Evolutionary conservation across 352 stramenopile genomes (phyloP).

Genomic region (Globisporangium alternatum): DNA sequence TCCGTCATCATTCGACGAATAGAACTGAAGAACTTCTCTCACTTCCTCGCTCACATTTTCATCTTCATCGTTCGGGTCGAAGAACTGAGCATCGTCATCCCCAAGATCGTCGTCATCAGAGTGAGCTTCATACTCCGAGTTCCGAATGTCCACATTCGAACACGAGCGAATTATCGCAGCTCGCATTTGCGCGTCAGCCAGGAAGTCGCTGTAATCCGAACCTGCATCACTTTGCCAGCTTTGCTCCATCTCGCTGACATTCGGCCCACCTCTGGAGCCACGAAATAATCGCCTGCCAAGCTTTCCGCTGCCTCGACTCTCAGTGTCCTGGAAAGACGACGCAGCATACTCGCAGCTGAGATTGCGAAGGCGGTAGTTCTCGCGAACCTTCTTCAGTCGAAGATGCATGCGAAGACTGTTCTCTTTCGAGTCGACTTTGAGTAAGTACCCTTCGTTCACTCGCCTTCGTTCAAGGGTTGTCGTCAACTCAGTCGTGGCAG

Average conservation of each 20-base stretch:
- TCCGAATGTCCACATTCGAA: slow-evolving; percentile 47
- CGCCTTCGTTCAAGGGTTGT: not conserved
- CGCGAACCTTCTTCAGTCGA: slow-evolving; percentile 54
- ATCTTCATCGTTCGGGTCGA: slow-evolving; percentile 27
- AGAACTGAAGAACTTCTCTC: slow-evolving; percentile 1
- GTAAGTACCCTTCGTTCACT: slow-evolving; percentile 29
- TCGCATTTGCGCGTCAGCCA: slow-evolving; percentile 76
- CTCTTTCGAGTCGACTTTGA: slow-evolving; percentile 69
- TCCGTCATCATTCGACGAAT: not conserved
- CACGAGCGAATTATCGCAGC: slow-evolving; percentile 68
- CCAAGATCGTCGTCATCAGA: slow-evolving; percentile 57
- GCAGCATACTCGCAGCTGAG: slow-evolving; percentile 58
- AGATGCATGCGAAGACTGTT: slow-evolving; percentile 78
- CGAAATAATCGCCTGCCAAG: slow-evolving; percentile 27
- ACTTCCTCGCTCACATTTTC: slow-evolving; percentile 22
- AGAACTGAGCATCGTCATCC: slow-evolving; percentile 36
- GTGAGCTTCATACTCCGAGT: slow-evolving; percentile 28
- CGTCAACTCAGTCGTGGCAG: not conserved
- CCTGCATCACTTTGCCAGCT: slow-evolving; percentile 71
- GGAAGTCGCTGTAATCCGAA: slow-evolving; percentile 77
- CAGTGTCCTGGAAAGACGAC: slow-evolving; percentile 42
- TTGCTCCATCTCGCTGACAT: slow-evolving; percentile 34
- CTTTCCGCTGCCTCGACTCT: slow-evolving; percentile 35
- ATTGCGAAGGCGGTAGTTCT: slow-evolving; percentile 66
- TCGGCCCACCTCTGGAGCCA: slow-evolving; percentile 26